Evolutionary conservation across 331 rosid genomes (phyloP), one percentile per base, ranked within the genome.

Genomic region (Telfairia occidentalis): DNA sequence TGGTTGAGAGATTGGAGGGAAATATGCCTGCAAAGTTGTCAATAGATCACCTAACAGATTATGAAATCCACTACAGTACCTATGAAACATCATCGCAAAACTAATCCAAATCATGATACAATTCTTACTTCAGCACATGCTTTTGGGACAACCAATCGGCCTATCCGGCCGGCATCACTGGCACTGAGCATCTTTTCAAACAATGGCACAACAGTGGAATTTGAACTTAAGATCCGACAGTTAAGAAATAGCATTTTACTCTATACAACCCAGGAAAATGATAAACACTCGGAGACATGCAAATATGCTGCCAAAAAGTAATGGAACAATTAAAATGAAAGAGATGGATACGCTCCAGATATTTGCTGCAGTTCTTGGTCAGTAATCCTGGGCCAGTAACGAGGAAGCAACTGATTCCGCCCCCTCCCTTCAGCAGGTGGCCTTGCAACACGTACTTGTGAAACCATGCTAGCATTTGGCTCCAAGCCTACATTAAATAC

Each of bases 371-470:
- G 82, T 80, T 95, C 99, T 78, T 95, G 99, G 78, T 95, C 99
- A 3, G 99, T 95, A 76, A 95, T 95, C 80, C 97, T 87, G 73
- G 99, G 99, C 99, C 99, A 95, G 80, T 95, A 95, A 53, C 99
- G 97, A n/a, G 99, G 99, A 83, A 95, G 99, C 69, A 95, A 86
- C 90, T 95, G 99, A 85, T 92, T 95, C 83, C 93, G 83, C 19
- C 99, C 99, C 82, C 97, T 87, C 77, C 96, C 97, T 89, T 95
- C 99, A 34, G 97, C 93, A 75, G 99, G 99, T 83, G 99, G 99
- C 87, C 99, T 86, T 77, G 99, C 99, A 66, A 95, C 92, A 53
- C 98, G 97, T 77, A 89, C 84, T 72, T 91, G 98, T 65, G 98
- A 88, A 58, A 71, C 84, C 87, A 83, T 82, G 67, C 87, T 78